Conservation (phyloP, 139 green algal species). For the Ulvella scutata region DNA sequence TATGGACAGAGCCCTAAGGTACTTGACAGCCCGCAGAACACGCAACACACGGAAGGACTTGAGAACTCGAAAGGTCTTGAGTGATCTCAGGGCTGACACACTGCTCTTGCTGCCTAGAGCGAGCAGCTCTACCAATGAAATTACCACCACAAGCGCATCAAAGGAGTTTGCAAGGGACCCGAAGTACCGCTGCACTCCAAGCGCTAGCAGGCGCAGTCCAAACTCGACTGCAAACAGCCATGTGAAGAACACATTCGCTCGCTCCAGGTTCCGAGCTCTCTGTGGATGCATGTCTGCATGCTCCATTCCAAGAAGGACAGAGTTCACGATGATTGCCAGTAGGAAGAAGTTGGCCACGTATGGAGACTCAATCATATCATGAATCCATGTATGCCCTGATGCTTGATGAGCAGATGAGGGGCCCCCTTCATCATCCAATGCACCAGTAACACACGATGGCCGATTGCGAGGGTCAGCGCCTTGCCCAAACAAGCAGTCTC, state of each 20-base stretch:
- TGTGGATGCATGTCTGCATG: constrained; percentile 35
- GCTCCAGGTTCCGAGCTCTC: constrained; percentile 8
- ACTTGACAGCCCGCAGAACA: constrained; percentile 49
- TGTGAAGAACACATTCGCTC: constrained; percentile 41
- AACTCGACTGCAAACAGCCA: constrained; percentile 47
- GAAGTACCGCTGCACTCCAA: neutral
- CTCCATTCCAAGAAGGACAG: constrained; percentile 47
- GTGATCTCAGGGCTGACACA: neutral
- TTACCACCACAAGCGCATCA: neutral
- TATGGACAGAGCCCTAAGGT: constrained; percentile 20
- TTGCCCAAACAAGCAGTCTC: too few species aligned
- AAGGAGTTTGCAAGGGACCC: neutral
- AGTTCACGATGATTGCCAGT: constrained; percentile 46
- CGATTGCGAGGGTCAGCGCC: too few species aligned
- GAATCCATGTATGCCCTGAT: neutral
- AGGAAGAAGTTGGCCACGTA: neutral
- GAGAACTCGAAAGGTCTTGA: constrained; percentile 29
- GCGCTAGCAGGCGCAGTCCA: neutral
- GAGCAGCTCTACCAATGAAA: neutral
- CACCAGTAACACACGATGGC: too few species aligned
- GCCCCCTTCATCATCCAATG: too few species aligned
- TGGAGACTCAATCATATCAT: neutral
- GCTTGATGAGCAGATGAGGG: too few species aligned
- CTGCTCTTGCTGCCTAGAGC: neutral
- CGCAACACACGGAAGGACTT: constrained; percentile 55